phyloP scores from a whole-genome alignment of 768 basidiomycete species.

The Agrocybe praecox region DNA sequence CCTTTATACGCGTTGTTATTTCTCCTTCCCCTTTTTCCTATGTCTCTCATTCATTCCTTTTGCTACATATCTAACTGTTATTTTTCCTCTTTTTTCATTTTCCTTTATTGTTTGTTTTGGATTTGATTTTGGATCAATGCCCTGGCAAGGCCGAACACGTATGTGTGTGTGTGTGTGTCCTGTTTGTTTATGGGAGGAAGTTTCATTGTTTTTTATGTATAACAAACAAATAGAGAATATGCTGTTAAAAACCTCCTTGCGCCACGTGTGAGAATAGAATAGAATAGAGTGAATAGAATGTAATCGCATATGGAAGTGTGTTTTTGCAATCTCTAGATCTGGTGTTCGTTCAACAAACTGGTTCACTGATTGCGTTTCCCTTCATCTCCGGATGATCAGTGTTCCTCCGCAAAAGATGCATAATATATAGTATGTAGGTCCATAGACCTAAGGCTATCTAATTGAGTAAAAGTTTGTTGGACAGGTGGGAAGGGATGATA shows the following conservation, averaged over 20 bases:
- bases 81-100: conserved; percentile 29
- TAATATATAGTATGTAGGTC: too few species aligned
- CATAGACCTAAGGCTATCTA: background rate
- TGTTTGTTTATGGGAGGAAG: conserved; percentile 32
- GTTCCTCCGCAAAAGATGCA: too few species aligned
- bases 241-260: conserved; percentile 19
- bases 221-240: conserved; percentile 44
- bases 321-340: too few species aligned
- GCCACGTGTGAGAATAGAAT: too few species aligned
- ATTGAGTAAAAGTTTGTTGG: background rate
- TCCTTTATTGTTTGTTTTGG: too few species aligned
- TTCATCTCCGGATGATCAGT: too few species aligned
- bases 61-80: conserved; percentile 35
- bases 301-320: too few species aligned
- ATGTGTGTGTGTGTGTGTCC: conserved; percentile 1
- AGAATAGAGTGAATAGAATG: too few species aligned
- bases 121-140: conserved; percentile 27
- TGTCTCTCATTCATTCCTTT: conserved; percentile 10
- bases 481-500: background rate
- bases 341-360: too few species aligned
- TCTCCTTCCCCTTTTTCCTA: conserved; percentile 5
- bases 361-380: too few species aligned
- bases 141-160: conserved; percentile 28
- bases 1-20: conserved; percentile 15
- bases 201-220: conserved; percentile 36